Evolutionary conservation across 768 basidiomycete species (phyloP).

Genomic region (Lepiota brunneoincarnata): DNA sequence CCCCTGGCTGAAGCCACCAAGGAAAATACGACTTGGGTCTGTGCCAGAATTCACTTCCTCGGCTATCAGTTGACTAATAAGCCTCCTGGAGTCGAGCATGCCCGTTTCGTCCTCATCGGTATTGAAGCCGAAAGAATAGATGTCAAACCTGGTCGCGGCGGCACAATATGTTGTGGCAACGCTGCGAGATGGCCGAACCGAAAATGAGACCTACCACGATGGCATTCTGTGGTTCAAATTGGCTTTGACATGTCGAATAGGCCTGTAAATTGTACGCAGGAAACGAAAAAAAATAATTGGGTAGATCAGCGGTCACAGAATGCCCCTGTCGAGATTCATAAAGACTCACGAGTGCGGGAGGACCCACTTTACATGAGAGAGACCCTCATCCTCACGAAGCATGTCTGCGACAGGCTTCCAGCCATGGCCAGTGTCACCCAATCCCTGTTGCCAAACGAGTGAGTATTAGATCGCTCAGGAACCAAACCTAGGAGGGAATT

Average conservation of each 20-base stretch:
- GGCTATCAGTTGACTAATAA: conserved; percentile 67
- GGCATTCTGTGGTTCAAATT: conserved; percentile 76
- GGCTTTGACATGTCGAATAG: conserved; percentile 61
- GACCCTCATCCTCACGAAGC: conserved; percentile 49
- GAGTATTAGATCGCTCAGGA: background rate
- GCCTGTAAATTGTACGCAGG: conserved; percentile 31
- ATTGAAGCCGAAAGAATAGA: conserved; percentile 60
- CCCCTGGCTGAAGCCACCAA: conserved; percentile 91
- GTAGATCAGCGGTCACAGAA: conserved; percentile 2
- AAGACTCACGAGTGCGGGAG: conserved; percentile 74
- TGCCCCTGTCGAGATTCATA: background rate
- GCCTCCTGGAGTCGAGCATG: conserved; percentile 62
- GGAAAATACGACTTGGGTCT: conserved; percentile 65
- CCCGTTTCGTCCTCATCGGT: conserved; percentile 71
- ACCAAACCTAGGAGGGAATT: background rate
- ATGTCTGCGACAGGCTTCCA: conserved; percentile 76
- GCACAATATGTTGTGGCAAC: conserved; percentile 5
- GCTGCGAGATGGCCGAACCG: background rate
- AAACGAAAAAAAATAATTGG: conserved; percentile 4
- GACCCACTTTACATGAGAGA: conserved; percentile 86
- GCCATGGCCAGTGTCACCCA: conserved; percentile 73
- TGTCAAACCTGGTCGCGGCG: conserved; percentile 63
- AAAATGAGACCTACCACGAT: conserved; percentile 51
- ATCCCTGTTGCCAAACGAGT: conserved; percentile 51
- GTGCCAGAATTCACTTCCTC: conserved; percentile 74